phyloP scores from a whole-genome alignment of 23 red algal genomes.

The Pyropia yezoensis region DNA sequence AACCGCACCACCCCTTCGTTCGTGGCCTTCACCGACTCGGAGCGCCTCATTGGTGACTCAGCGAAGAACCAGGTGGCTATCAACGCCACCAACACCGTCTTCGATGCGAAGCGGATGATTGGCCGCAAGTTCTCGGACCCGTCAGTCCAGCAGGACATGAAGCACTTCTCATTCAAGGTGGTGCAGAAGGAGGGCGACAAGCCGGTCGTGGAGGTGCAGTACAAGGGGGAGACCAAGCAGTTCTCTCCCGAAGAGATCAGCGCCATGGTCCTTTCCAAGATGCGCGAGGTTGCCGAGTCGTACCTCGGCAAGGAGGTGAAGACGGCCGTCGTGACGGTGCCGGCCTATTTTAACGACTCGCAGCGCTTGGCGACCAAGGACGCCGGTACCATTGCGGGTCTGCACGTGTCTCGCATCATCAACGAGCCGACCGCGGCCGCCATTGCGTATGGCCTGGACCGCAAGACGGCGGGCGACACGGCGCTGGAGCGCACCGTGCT shows the following conservation, averaged over 20 bases:
- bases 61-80: conserved; percentile 99
- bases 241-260: conserved; percentile 97
- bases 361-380: conserved; percentile 99
- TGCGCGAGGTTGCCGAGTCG: conserved; percentile 94
- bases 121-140: conserved; percentile 89
- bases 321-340: conserved; percentile 92
- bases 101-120: conserved; percentile 98
- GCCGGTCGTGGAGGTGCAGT: conserved; percentile 72
- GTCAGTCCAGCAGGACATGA: conserved; percentile 94
- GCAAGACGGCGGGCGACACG: conserved; percentile 62
- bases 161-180: conserved; percentile 95
- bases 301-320: conserved; percentile 89
- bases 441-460: conserved; percentile 97
- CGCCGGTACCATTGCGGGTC: conserved; percentile 92
- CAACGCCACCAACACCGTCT: conserved; percentile 95
- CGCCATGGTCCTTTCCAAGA: conserved; percentile 96
- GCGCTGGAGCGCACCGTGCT: conserved; percentile 72
- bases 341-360: conserved; percentile 99
- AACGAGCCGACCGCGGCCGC: conserved; percentile 99
- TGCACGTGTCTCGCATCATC: conserved; percentile 99
- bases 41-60: conserved; percentile 95
- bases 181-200: conserved; percentile 87
- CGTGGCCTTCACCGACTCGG: conserved; percentile 96
- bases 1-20: conserved; percentile 98
- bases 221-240: conserved; percentile 78